Conservation (phyloP, 2,329 filamentous ascomycete species). For the Phialophora expanda region DNA sequence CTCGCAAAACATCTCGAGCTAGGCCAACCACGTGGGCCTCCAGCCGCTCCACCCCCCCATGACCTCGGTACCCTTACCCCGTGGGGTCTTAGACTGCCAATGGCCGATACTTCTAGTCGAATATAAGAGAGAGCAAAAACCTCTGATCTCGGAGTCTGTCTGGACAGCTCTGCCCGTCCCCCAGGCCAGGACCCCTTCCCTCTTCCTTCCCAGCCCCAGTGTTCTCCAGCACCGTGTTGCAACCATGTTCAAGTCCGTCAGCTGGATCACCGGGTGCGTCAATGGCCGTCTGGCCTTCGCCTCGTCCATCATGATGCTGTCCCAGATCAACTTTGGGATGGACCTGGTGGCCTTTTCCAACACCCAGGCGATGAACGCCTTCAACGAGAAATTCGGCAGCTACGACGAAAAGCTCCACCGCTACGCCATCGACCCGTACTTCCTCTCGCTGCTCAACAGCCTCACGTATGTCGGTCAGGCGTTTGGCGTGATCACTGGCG, state of each 20-base stretch:
- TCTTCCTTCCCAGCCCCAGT: not conserved
- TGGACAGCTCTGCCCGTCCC: not conserved
- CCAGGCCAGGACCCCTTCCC: not conserved
- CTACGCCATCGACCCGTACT: slow-evolving; percentile 23
- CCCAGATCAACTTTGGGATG: slow-evolving; percentile 29
- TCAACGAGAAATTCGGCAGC: slow-evolving; percentile 20
- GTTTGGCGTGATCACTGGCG: slow-evolving; percentile 21
- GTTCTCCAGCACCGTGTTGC: not conserved
- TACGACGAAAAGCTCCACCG: slow-evolving; percentile 17
- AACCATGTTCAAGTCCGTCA: slow-evolving; percentile 1
- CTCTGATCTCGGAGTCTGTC: not conserved
- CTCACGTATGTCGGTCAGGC: slow-evolving; percentile 24
- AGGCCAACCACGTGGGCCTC: not conserved
- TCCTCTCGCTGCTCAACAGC: slow-evolving; percentile 25
- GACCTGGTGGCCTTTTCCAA: slow-evolving; percentile 18
- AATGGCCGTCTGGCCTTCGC: slow-evolving; percentile 23
- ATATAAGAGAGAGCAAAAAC: not conserved
- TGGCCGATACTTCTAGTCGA: not conserved
- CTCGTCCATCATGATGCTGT: slow-evolving; percentile 17
- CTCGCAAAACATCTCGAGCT: slow-evolving; percentile 4
- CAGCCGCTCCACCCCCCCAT: not conserved
- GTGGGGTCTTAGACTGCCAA: not conserved
- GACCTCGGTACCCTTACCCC: not conserved
- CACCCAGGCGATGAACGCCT: slow-evolving; percentile 24
- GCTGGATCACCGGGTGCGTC: slow-evolving; percentile 12